Base-by-base conservation (phyloP, 805 yeast species). In the Hanseniaspora clermontiae region DNA sequence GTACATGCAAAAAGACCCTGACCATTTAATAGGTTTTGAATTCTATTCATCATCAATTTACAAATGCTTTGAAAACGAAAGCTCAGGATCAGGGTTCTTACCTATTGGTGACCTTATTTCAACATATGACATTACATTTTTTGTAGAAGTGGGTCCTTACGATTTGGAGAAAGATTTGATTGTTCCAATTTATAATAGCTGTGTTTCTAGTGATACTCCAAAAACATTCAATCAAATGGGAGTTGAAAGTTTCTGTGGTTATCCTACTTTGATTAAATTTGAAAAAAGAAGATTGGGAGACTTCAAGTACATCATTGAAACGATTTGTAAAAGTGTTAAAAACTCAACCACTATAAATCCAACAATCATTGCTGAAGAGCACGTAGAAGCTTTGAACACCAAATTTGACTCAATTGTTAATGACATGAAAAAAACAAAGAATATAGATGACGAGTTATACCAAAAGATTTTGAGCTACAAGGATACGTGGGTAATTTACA, bases 51-150 rank as follows among this genome's bases (percentile, higher is more conserved):
- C 77, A 58, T 83, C 80, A 60, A 78, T 90, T 58, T 87, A 81
- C 72, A 79, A 76, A 55, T 80, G 84, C 65, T 83, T 82, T 67
- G 88, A 83, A 59, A 76, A 78, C 43, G 67, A 79, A n/a, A 81
- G 76, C 43, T 75, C 83, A 29, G 69, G 68, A 34, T 61, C 76
- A 1, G 64, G 66, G 5, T 85, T 78, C 61, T 66, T 83, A 38
- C 88, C 93, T 0, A 71, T 85, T 14, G 74, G 81, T 34, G 93
- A 84, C 59, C 67, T 84, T 48, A 84, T 89, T 19, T 71, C 78
- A 1, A 75, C 74, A 8, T 70, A 74, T 36, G 97, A 89, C 63
- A 76, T 75, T 14, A 73, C 87, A 40, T 74, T 82, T 54, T 81
- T 88, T 60, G 87, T 88, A 65, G 84, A 80, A 61, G 60, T 74